phyloP scores from a whole-genome alignment of 1,139 yeast genomes.

The Yamadazyma aaseri region DNA sequence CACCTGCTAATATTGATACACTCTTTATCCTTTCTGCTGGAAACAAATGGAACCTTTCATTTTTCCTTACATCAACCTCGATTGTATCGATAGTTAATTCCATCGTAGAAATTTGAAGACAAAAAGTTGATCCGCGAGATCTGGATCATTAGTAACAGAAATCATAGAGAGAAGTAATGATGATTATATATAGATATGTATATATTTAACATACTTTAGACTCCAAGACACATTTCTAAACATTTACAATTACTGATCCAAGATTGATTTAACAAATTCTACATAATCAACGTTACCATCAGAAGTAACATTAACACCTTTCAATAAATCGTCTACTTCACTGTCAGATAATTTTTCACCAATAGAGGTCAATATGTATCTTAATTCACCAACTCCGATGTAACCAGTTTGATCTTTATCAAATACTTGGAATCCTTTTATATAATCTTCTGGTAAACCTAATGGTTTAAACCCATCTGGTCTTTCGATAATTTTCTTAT shows the following conservation, averaged over 20 bases:
- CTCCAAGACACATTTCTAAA: conserved; percentile 1
- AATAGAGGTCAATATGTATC: conserved; percentile 88
- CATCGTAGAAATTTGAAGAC: not conserved
- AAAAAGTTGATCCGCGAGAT: not conserved
- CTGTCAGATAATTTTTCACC: conserved; percentile 89
- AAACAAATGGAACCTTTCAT: conserved; percentile 42
- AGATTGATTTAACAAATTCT: conserved; percentile 88
- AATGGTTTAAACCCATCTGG: conserved; percentile 88
- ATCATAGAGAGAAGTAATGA: not conserved
- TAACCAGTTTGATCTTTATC: conserved; percentile 95
- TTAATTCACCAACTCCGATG: conserved; percentile 94
- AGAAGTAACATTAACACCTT: conserved; percentile 90
- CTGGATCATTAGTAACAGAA: too few species aligned
- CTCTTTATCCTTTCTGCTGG: conserved; percentile 38
- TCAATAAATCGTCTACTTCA: conserved; percentile 93
- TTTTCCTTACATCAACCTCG: conserved; percentile 10
- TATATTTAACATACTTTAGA: conserved; percentile 1
- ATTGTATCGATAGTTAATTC: not conserved
- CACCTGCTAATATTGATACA: conserved; percentile 38
- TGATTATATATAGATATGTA: not conserved
- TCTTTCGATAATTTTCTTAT: conserved; percentile 74
- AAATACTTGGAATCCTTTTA: conserved; percentile 96
- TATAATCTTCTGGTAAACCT: conserved; percentile 95
- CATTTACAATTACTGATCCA: conserved; percentile 63
- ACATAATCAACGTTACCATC: conserved; percentile 96